Conservation (phyloP, 352 stramenopile genomes). For the Phytopythium chamaehyphon region DNA sequence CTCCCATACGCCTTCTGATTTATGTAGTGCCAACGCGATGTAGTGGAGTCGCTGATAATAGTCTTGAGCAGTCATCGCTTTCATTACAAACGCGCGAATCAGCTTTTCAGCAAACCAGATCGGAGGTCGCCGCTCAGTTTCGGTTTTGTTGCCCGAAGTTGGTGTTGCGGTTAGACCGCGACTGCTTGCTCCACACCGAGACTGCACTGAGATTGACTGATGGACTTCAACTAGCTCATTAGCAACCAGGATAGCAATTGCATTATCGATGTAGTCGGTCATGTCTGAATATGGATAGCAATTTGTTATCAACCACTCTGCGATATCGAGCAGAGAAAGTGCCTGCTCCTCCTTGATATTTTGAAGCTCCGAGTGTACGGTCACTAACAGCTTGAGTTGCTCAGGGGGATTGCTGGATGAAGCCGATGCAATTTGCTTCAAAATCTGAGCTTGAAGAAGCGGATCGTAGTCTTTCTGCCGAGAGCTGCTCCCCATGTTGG, state of each 20-base stretch:
- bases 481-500: conserved; percentile 15
- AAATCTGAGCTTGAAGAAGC: conserved; percentile 54
- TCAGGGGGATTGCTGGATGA: conserved; percentile 50
- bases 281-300: conserved; percentile 54
- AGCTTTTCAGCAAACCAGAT: conserved; percentile 63
- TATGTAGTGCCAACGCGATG: conserved; percentile 28
- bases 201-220: not conserved
- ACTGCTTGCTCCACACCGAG: not conserved
- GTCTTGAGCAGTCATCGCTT: conserved; percentile 20
- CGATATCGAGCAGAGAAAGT: conserved; percentile 72
- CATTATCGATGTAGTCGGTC: conserved; percentile 49
- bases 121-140: conserved; percentile 6
- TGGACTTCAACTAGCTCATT: conserved; percentile 22
- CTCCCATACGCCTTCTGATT: conserved; percentile 52
- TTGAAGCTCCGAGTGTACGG: conserved; percentile 56
- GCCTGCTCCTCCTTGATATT: conserved; percentile 57
- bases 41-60: conserved; percentile 29
- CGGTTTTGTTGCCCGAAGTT: not conserved
- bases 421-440: conserved; percentile 61
- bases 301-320: conserved; percentile 82
- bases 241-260: conserved; percentile 34
- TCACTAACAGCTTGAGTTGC: conserved; percentile 53
- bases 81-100: conserved; percentile 48
- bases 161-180: not conserved
- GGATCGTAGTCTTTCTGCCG: conserved; percentile 36